Percentiles rank a stretch among this genome's conserved stretches.
phyloP scores from a whole-genome alignment of 352 stramenopile species.

The Hyaloperonospora brassicae region DNA sequence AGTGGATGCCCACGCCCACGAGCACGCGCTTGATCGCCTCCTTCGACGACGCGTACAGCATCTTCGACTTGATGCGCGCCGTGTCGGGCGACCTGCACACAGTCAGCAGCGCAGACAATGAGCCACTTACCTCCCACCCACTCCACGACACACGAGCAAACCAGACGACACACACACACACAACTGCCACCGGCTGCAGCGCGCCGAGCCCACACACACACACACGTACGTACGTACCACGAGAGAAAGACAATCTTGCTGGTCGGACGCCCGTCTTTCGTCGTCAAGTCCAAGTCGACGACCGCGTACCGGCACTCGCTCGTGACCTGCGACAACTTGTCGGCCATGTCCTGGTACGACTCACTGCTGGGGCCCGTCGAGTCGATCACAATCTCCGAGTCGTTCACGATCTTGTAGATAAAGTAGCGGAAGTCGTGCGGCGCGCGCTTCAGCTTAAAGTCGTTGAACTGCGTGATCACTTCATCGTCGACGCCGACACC shows the following conservation, averaged over 20 bases:
- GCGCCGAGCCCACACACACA: too few species aligned
- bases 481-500: slow-evolving; percentile 90
- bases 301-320: slow-evolving; percentile 85
- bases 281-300: slow-evolving; percentile 86
- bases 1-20: slow-evolving; percentile 91
- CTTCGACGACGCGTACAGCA: slow-evolving; percentile 93
- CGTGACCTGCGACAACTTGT: slow-evolving; percentile 61
- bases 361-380: slow-evolving; percentile 63
- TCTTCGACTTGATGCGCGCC: slow-evolving; percentile 89
- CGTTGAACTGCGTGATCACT: slow-evolving; percentile 89
- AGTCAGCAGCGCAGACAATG: not conserved
- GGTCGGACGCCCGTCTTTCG: slow-evolving; percentile 81
- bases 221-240: slow-evolving; percentile 40
- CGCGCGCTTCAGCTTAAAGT: slow-evolving; percentile 93
- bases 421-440: slow-evolving; percentile 92
- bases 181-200: too few species aligned
- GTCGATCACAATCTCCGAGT: slow-evolving; percentile 92
- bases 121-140: too few species aligned
- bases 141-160: too few species aligned
- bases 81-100: slow-evolving; percentile 86
- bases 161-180: too few species aligned
- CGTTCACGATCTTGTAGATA: slow-evolving; percentile 92
- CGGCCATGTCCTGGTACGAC: slow-evolving; percentile 85
- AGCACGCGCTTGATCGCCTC: slow-evolving; percentile 91
- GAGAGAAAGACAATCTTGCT: slow-evolving; percentile 90